Conservation (phyloP, 805 yeast species). For the Ogataea nonfermentans region DNA sequence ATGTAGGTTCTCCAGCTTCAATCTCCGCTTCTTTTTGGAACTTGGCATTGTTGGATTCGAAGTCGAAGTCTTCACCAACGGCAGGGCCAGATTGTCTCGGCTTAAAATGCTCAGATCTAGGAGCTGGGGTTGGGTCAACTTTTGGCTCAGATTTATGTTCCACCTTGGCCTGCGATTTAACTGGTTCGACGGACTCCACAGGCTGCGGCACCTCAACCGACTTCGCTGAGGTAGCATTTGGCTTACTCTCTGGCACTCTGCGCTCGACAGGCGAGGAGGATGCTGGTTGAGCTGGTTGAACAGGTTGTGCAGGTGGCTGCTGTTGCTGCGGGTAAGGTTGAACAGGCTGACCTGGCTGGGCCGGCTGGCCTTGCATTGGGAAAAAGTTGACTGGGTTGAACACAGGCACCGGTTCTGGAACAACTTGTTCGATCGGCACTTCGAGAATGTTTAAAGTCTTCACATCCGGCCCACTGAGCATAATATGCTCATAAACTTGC, state of each 20-base stretch:
- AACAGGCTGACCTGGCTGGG: slow-evolving; percentile 17
- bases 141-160: slow-evolving; percentile 4
- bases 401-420: slow-evolving; percentile 47
- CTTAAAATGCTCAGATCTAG: neutral
- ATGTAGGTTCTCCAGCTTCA: slow-evolving; percentile 34
- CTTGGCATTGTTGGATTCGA: slow-evolving; percentile 69
- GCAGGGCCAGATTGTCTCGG: neutral
- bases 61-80: slow-evolving; percentile 63
- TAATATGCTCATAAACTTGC: slow-evolving; percentile 69
- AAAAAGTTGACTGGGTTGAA: slow-evolving; percentile 22
- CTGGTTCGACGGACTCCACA: too few relatives aligned
- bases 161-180: neutral
- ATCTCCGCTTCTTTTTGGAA: slow-evolving; percentile 51
- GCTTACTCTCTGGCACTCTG: too few relatives aligned
- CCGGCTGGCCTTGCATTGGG: slow-evolving; percentile 21
- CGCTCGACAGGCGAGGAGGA: neutral
- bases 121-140: slow-evolving; percentile 3
- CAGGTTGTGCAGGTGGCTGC: slow-evolving; percentile 6
- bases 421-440: slow-evolving; percentile 59
- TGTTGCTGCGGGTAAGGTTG: slow-evolving; percentile 14
- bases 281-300: slow-evolving; percentile 18
- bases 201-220: too few relatives aligned
- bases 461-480: slow-evolving; percentile 89
- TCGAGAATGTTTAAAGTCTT: slow-evolving; percentile 86
- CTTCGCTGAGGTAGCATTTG: too few relatives aligned